phyloP scores from a whole-genome alignment of 164 flowering plant species.

The Piper betle region DNA sequence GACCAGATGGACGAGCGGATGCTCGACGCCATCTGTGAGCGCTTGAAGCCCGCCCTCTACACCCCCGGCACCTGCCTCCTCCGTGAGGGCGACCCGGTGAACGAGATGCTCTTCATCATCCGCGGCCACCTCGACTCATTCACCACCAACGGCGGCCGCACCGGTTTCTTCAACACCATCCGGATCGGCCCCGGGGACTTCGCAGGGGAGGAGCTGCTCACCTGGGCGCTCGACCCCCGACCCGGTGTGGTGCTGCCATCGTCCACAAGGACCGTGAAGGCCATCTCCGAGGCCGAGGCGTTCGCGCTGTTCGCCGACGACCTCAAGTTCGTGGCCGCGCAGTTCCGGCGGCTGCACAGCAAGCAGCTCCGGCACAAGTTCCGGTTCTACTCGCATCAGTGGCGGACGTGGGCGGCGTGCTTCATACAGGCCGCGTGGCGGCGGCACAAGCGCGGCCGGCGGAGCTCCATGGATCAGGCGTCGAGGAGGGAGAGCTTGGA shows the following conservation, averaged over 20 bases:
- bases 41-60: conserved; percentile 75
- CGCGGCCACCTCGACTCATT: conserved; percentile 80
- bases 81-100: conserved; percentile 88
- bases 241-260: conserved; percentile 56
- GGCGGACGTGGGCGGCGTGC: conserved; percentile 93
- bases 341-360: conserved; percentile 72
- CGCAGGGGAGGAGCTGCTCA: conserved; percentile 89
- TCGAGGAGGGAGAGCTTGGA: conserved; percentile 28
- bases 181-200: conserved; percentile 77
- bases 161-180: conserved; percentile 87
- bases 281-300: conserved; percentile 79
- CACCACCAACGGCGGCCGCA: conserved; percentile 90
- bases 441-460: conserved; percentile 37
- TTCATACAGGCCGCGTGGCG: conserved; percentile 88
- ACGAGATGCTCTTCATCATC: conserved; percentile 85
- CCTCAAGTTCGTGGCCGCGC: conserved; percentile 73
- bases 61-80: conserved; percentile 66
- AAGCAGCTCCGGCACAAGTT: conserved; percentile 75
- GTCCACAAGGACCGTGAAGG: conserved; percentile 75
- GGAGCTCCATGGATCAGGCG: conserved; percentile 20
- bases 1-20: conserved; percentile 90
- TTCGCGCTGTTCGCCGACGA: conserved; percentile 80
- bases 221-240: conserved; percentile 88
- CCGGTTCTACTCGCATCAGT: conserved; percentile 81
- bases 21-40: conserved; percentile 89